phyloP scores from a whole-genome alignment of 768 basidiomycete species.

The Mrakia frigida region DNA sequence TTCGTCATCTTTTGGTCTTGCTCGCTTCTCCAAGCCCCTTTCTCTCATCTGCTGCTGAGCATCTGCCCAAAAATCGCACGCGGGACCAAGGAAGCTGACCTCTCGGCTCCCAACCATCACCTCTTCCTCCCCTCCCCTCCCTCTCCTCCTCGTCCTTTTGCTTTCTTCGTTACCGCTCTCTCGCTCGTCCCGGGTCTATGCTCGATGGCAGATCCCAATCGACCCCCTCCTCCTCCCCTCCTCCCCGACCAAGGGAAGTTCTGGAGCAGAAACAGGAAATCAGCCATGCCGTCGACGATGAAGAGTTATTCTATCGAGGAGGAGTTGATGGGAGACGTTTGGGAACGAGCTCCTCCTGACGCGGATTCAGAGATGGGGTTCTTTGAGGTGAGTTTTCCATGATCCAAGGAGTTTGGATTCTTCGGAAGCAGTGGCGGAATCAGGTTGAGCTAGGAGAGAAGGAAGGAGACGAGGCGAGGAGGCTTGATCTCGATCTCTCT shows the following conservation, averaged over 20 bases:
- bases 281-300: not conserved
- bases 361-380: not conserved
- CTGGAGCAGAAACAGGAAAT: not conserved
- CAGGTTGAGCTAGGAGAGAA: not conserved
- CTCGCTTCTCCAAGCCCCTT: no score
- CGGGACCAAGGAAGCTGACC: not conserved
- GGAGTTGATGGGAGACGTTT: not conserved
- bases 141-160: not conserved
- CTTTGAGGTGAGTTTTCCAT: slow-evolving; percentile 5
- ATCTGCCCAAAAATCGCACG: not conserved
- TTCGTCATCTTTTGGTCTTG: not conserved
- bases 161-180: not conserved
- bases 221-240: slow-evolving; percentile 12
- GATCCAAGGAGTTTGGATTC: no score
- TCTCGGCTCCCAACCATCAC: slow-evolving; percentile 4
- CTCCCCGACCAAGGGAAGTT: not conserved
- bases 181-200: not conserved
- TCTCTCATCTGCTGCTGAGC: not conserved
- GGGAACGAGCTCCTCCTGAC: not conserved
- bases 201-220: slow-evolving; percentile 1
- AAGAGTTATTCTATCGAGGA: not conserved
- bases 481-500: not conserved
- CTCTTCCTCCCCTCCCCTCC: not conserved
- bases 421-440: not conserved
- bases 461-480: not conserved